Base-by-base conservation (phyloP, 345 rosid genomes). In the Xanthoceras sorbifolium region DNA sequence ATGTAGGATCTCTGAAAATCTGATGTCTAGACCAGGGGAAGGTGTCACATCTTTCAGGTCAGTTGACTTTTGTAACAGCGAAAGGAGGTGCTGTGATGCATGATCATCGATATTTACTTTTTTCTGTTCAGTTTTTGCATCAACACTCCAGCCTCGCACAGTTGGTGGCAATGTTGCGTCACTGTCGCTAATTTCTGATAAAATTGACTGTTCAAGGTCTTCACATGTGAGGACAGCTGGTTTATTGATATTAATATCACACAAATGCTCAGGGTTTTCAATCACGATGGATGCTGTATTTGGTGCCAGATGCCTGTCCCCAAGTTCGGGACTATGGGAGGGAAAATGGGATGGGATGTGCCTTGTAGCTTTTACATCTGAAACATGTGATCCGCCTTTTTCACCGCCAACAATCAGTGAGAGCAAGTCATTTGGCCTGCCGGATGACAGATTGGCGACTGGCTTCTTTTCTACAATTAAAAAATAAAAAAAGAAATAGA, bases 181-280 rank as follows among this genome's bases (percentile, higher is more conserved):
- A 71, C 73, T 85, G 61, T 80, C 90, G 68, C 83, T 72, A 50
- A 85, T 83, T 89, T 86, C 97, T 31, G 94, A 92, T 78, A 96
- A 78, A 81, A 96, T 91, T 69, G 98, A 88, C 80, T 90, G 97
- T 84, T 96, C 99, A 76, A 96, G 98, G 84, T 96, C 99, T 88
- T 92, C 99, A 75, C 99, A 96, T 67, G 99, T 96, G 80, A 96
- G 95, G 73, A 96, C 90, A 76, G 97, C 82, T 38, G 89, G 72
- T 64, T 89, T 82, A 34, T 60, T 74, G 71, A 36, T 65, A 62
- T 34, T 68, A 50, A 38, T 65, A 48, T 79, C 80, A 67, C 74
- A 28, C 36, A 78, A 31, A 79, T 81, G 84, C 72, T 80, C 83
- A 9, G 66, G 26, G 52, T 75, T 82, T 79, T 77, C 89, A 80